Conservation (phyloP, 306 rosid species). For the Oemleria cerasiformis region DNA sequence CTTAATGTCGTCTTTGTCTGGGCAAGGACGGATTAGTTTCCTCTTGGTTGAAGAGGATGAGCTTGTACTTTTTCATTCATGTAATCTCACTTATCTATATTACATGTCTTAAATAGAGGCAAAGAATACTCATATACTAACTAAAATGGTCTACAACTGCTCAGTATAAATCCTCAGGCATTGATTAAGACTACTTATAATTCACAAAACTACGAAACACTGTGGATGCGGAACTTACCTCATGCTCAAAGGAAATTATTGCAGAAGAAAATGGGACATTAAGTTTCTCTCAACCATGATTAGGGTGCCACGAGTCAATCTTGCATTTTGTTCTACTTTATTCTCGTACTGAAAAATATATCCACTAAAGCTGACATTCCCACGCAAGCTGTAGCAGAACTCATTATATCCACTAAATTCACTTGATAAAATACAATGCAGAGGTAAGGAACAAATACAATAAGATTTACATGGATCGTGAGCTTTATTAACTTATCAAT, state of each 20-base stretch:
- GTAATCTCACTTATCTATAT: constrained; percentile 5
- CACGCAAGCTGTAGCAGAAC: not conserved
- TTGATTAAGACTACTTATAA: not conserved
- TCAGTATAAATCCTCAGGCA: not conserved
- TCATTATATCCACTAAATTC: not conserved
- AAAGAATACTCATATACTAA: not conserved
- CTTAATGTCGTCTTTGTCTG: not conserved
- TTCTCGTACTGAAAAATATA: not conserved
- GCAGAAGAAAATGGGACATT: not conserved
- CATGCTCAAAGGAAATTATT: not conserved
- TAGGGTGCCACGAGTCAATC: not conserved
- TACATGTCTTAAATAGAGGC: constrained; percentile 12
- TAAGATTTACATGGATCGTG: not conserved
- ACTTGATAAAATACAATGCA: not conserved
- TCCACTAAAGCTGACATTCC: not conserved
- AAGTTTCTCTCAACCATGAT: not conserved
- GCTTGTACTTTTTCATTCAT: constrained; percentile 8
- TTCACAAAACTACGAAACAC: not conserved
- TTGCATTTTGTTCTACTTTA: not conserved
- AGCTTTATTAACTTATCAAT: not conserved
- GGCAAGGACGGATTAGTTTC: not conserved
- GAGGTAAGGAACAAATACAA: not conserved
- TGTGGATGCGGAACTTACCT: not conserved
- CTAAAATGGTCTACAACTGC: not conserved
- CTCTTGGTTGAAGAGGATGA: constrained; percentile 3